A percentile compares a stretch with the other conserved stretches of the same genome.
phyloP scores from a whole-genome alignment of 345 rosid species.

The Trapa bicornis region DNA sequence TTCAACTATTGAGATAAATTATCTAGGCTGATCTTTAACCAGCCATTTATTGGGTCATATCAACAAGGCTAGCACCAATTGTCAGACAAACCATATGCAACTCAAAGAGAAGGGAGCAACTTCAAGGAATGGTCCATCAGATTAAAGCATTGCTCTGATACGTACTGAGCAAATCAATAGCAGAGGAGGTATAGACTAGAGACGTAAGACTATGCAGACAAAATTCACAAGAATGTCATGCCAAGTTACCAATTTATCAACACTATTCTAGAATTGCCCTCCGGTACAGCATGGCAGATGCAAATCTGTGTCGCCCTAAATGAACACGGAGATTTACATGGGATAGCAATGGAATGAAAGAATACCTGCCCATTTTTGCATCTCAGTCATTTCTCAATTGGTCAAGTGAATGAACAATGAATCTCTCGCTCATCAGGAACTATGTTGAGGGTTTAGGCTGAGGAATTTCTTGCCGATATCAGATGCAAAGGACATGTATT shows the following conservation, averaged over 20 bases:
- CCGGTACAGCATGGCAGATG: background rate
- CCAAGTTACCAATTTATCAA: background rate
- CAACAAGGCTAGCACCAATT: no score
- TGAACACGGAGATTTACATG: background rate
- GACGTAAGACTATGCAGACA: no score
- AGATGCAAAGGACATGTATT: slow-evolving; percentile 1
- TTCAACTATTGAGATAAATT: no score
- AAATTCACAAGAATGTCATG: no score
- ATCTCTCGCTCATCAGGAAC: background rate
- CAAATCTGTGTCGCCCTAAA: background rate
- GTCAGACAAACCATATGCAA: no score
- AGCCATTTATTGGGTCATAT: no score
- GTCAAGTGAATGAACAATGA: background rate
- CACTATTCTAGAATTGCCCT: background rate
- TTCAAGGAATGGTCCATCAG: no score
- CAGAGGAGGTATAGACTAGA: no score
- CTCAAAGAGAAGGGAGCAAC: no score
- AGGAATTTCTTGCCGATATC: background rate
- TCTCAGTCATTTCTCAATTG: background rate
- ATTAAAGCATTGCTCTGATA: no score
- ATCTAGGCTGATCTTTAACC: no score
- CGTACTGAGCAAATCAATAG: no score
- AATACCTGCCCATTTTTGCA: background rate
- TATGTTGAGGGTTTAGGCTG: background rate
- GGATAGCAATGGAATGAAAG: background rate